Base-by-base conservation (phyloP, 495 filamentous ascomycete species). In the Tetracladium marchalianum region DNA sequence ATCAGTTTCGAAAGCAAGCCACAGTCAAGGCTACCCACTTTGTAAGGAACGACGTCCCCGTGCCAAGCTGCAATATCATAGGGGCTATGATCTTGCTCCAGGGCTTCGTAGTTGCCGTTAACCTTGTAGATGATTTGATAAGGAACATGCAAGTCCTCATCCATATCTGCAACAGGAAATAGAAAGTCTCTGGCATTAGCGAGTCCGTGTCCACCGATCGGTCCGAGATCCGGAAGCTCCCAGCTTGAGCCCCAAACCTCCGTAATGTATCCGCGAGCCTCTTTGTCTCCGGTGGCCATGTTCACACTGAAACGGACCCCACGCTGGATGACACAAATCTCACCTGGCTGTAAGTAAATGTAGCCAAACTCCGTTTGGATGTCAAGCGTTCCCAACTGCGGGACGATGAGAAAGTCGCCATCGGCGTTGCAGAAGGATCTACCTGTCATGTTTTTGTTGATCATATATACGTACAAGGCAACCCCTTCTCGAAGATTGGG, bases 1-100 rank as follows among this genome's bases (percentile, higher is more conserved):
- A 22, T 33, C 24, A 45, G 35, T 36, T 45, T 35, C 35, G 22
- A 19, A 5, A 24, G 7, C 66, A 34, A 58, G 62, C 44, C 71
- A 8, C 66, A 57, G 70, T 74, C 9, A 67, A 69, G 1, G 71
- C 70, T 16, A 71, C 70, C 52, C 43, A 48, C 43, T 16, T 93
- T 93, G 75, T 82, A 90, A 1, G 87, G 86, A 56, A 85, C 84
- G 60, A 87, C 89, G 53, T 67, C 69, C 41, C 81, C 80, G 54
- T 90, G 85, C 87, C 87, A 93, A 13, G 83, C 82, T 7, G 89
- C 85, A 0, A 93, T 72, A 51, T 93, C 85, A 54, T 89, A 93
- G 9, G 86, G 86, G 0, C 77, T 84, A 62, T 88, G 85, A 12
- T 67, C 61, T 65, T 88, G 85, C 43, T 70, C 67, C 11, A 78